Base-by-base conservation (phyloP, 805 yeast species). In the Cyberlindnera saturnus region DNA sequence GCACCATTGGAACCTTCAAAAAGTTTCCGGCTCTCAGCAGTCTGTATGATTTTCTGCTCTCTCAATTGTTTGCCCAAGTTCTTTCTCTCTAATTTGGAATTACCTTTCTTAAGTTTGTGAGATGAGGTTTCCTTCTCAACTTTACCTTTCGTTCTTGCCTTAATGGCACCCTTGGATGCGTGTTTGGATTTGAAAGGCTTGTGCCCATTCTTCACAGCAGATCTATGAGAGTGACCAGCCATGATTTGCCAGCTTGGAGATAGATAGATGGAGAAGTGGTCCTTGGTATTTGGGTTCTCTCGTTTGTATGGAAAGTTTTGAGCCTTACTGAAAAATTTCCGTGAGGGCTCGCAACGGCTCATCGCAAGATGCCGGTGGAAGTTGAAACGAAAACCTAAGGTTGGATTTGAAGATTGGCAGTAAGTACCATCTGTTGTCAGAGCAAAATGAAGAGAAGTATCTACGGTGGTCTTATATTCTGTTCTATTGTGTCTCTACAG, bases 131-230 rank as follows among this genome's bases (percentile, higher is more conserved):
- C 66, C 55, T 82, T 85, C 59, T 90, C 98, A 31, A 91, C 86
- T 62, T 88, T 90, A 47, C 98, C 98, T 59, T 85, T 90, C 55
- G 70, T 70, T 46, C 78, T 71, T 50, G 87, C 86, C 60, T 89
- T 95, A 56, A 91, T 64, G 31, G 89, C 78, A 47, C 96, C 85
- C 60, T 93, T 93, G 13, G 95, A 78, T 17, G 96, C 77, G 70
- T 93, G 99, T 60, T 82, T 85, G 3, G 96, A 78, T 62, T 93
- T 95, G 74, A 88, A 95, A 9, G 90, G 75, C 67, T 93, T 93
- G 57, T 91, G 96, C 38, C 81, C 81, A 59, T 81, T 82, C 64
- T 88, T 91, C 36, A 86, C 67, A 4, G 96, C 79, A 11, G 91
- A 73, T 61, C 98, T 77, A 62, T 93, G 98, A 7, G 88, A 77